These are phyloP conservation scores for Sanghuangporus weigelae DNA, from an alignment of 1,284 basidiomycete species.

Conservation along the genomic window DNA sequence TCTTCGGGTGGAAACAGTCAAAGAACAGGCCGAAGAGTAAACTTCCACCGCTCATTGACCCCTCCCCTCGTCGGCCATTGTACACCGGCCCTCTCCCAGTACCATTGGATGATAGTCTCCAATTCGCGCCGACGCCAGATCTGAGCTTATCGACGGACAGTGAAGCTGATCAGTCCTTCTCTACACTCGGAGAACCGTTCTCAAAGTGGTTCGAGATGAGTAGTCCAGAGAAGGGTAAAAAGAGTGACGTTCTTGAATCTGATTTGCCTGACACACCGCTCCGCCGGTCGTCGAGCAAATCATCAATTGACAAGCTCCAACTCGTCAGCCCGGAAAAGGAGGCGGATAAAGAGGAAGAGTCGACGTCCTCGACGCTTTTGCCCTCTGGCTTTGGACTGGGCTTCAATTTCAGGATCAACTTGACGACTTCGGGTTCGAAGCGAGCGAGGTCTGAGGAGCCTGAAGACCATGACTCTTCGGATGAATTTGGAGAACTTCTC, in stretches of 20 bases:
- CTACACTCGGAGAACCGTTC: constrained; percentile 8
- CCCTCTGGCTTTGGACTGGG: constrained; percentile 12
- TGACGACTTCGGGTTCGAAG: background rate
- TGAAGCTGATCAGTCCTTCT: constrained; percentile 11
- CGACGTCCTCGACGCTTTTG: background rate
- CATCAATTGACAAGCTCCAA: background rate
- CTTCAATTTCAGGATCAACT: constrained; percentile 7
- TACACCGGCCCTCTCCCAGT: constrained; percentile 14
- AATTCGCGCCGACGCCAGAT: background rate
- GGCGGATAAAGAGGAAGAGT: background rate
- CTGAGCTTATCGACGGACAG: constrained; percentile 2
- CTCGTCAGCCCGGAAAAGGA: background rate
- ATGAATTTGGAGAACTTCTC: constrained; percentile 4
- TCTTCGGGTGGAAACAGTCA: constrained; percentile 14
- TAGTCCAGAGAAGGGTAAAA: constrained; percentile 4
- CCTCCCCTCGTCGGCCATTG: constrained; percentile 7
- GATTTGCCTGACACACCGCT: constrained; percentile 16
- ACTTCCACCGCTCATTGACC: constrained; percentile 9
- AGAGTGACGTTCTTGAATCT: background rate
- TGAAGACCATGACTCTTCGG: background rate
- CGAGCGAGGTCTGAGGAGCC: constrained; percentile 2
- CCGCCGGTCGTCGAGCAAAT: constrained; percentile 5
- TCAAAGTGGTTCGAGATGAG: constrained; percentile 12
- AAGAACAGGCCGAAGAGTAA: constrained; percentile 3
- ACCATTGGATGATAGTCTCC: background rate